These are phyloP conservation scores for Tetragonia tetragonoides DNA, from an alignment of 148 eudicot genomes.

Conservation along the genomic window DNA sequence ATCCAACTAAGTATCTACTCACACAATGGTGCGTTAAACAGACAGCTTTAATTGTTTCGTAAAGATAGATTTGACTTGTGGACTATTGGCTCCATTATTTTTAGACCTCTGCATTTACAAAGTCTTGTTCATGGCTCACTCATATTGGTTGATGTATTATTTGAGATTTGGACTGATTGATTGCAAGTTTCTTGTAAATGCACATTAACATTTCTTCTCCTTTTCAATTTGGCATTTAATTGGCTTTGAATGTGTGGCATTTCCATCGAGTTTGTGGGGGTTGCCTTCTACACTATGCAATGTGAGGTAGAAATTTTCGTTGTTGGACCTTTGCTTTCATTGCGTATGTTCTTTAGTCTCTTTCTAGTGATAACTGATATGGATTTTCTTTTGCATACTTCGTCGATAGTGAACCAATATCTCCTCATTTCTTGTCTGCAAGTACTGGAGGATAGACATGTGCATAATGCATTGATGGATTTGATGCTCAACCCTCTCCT, in stretches of 20 bases:
- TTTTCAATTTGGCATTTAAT: too few species aligned
- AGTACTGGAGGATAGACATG: too few species aligned
- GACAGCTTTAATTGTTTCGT: too few species aligned
- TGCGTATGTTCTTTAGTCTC: neutral
- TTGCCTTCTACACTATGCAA: neutral
- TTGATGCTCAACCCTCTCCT: neutral
- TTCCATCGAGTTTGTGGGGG: neutral
- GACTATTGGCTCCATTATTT: neutral
- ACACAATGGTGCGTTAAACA: slow-evolving; percentile 39
- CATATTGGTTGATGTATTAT: neutral
- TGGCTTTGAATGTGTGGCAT: neutral
- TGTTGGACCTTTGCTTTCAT: neutral
- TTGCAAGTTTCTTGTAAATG: neutral
- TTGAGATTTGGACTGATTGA: neutral
- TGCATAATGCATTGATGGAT: too few species aligned
- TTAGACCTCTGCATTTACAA: neutral
- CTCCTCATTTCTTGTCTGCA: too few species aligned
- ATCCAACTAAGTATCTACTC: slow-evolving; percentile 66
- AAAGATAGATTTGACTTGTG: neutral
- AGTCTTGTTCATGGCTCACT: neutral
- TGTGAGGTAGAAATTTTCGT: neutral
- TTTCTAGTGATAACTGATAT: neutral
- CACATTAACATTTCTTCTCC: neutral
- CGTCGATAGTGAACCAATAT: neutral
- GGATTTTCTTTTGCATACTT: neutral